Evolutionary conservation across 2,329 filamentous ascomycete species (phyloP).

Genomic region (Fusarium sulawesiense): DNA sequence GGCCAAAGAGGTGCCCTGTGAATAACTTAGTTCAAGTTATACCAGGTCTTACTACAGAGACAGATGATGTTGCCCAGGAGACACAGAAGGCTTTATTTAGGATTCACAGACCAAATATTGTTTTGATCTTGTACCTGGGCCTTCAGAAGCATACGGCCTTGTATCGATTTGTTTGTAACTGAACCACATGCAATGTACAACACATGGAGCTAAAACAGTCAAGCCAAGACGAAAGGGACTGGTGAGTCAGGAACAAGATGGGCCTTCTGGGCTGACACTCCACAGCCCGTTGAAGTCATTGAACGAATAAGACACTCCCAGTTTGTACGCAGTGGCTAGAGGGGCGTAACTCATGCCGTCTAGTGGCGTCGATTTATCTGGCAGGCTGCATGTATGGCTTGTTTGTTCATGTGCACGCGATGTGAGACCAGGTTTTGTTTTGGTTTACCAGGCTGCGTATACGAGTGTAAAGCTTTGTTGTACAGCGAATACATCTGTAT

Average conservation of each 20-base stretch:
- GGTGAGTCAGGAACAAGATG: constrained; percentile 14
- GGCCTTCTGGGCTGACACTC: neutral
- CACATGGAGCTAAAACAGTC: constrained; percentile 3
- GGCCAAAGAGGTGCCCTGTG: neutral
- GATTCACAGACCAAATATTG: too few relatives aligned
- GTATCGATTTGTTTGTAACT: neutral
- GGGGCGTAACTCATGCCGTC: constrained; percentile 3
- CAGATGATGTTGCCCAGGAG: neutral
- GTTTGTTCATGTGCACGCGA: constrained; percentile 33
- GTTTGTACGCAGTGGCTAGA: constrained; percentile 37
- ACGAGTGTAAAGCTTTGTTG: neutral
- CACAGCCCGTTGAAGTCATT: constrained; percentile 3
- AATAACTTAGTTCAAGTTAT: neutral
- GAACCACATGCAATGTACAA: neutral
- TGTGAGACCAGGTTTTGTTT: constrained; percentile 5
- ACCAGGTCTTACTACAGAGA: neutral
- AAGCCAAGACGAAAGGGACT: neutral
- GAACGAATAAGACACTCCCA: constrained; percentile 31
- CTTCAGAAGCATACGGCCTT: neutral
- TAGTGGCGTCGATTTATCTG: neutral
- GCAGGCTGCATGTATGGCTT: neutral
- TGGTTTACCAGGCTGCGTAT: neutral
- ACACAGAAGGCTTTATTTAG: neutral
- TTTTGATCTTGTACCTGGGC: neutral
- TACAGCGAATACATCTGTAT: neutral